Percentiles rank a stretch among this genome's conserved stretches.
These are phyloP conservation scores for Fusarium sp. DNA, from an alignment of 2,329 filamentous ascomycete species.

Conservation along the genomic window DNA sequence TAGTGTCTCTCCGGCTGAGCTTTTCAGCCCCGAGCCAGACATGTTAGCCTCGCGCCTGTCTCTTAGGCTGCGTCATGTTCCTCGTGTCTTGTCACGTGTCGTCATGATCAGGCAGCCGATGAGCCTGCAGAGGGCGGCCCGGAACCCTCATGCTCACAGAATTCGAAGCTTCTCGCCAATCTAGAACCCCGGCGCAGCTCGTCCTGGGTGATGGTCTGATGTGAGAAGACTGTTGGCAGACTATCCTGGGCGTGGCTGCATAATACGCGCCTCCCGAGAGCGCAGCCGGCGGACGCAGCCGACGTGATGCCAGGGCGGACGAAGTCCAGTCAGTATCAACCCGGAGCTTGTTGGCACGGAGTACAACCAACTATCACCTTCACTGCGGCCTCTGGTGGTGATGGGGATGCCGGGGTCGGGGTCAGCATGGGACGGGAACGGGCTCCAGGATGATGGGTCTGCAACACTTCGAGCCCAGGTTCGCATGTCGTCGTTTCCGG, in stretches of 20 bases:
- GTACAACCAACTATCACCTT: constrained; percentile 30
- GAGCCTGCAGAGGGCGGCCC: background rate
- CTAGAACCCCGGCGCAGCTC: constrained; percentile 5
- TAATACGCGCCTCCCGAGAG: constrained; percentile 37
- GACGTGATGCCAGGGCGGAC: constrained; percentile 24
- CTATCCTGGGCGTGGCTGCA: constrained; percentile 43
- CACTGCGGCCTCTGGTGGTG: constrained; percentile 20
- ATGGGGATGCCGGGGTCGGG: constrained; percentile 23
- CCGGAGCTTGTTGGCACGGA: constrained; percentile 35
- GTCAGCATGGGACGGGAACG: constrained; percentile 27
- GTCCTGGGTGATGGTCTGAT: constrained; percentile 41
- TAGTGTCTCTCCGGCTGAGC: constrained; percentile 13
- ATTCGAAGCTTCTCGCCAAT: constrained; percentile 6
- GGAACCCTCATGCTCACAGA: background rate
- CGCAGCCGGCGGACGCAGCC: constrained; percentile 30
- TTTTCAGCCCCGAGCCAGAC: background rate
- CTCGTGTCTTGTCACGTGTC: background rate
- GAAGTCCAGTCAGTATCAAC: constrained; percentile 31
- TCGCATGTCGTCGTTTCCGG: constrained; percentile 5
- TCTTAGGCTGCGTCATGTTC: background rate
- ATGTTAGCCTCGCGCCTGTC: background rate
- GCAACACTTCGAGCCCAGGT: constrained; percentile 8
- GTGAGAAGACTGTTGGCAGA: constrained; percentile 30
- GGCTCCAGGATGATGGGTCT: constrained; percentile 30
- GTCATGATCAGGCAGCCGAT: background rate